Evolutionary conservation across 2,329 filamentous ascomycete genomes (phyloP).

Genomic region (Verticillium dahliae): DNA sequence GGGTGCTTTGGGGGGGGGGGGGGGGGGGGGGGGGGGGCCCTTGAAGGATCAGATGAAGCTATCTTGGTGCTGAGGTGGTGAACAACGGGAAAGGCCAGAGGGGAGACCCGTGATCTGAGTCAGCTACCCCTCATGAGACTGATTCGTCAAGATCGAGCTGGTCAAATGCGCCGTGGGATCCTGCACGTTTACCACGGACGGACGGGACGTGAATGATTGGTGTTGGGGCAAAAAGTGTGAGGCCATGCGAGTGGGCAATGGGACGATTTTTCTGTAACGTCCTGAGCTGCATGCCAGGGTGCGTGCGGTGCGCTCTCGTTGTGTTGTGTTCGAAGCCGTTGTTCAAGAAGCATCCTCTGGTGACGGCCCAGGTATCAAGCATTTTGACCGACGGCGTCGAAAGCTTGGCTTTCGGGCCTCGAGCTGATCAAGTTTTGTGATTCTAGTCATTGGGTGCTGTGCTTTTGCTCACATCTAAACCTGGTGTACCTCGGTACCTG

Average conservation of each 20-base stretch:
- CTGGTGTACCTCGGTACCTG: no score
- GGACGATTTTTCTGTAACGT: background rate
- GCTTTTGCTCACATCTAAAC: no score
- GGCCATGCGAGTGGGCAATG: background rate
- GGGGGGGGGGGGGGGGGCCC: background rate
- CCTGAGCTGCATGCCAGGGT: background rate
- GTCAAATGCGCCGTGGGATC: background rate
- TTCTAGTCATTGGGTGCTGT: no score
- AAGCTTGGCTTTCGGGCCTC: no score
- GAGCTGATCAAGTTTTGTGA: no score
- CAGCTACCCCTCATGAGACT: background rate
- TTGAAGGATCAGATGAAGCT: background rate
- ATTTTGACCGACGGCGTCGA: no score
- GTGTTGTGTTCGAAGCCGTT: no score
- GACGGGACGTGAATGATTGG: background rate
- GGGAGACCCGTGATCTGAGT: background rate
- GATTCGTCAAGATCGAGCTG: background rate
- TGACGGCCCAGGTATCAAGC: background rate
- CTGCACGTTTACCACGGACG: background rate
- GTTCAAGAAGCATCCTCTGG: background rate
- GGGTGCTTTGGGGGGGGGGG: background rate
- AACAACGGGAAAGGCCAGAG: background rate
- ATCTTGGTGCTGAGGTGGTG: background rate
- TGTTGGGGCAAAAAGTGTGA: background rate
- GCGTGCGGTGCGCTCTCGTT: no score